Evolutionary conservation across 2,329 filamentous ascomycete genomes (phyloP).

Genomic region (Sarocladiaceae sp.): DNA sequence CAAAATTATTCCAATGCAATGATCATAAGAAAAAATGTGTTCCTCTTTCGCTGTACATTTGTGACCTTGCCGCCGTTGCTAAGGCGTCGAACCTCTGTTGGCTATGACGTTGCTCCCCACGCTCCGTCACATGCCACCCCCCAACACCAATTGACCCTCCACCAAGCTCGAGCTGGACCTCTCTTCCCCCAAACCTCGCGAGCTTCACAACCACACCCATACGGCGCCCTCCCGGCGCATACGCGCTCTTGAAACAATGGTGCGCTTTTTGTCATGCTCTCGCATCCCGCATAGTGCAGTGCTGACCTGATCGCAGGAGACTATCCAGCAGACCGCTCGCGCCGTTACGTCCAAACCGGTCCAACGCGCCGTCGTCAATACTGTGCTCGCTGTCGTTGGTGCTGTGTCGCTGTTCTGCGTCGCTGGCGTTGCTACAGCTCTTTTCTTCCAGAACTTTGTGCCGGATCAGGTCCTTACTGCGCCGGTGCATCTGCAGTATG

Average conservation of each 20-base stretch:
- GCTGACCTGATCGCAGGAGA: slow-evolving; percentile 22
- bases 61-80: too few species aligned
- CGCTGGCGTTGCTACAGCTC: slow-evolving; percentile 43
- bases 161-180: too few species aligned
- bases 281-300: background rate
- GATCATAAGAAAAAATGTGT: too few species aligned
- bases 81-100: too few species aligned
- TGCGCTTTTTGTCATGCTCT: slow-evolving; percentile 10
- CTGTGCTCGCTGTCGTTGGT: slow-evolving; percentile 37
- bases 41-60: too few species aligned
- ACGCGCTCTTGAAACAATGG: background rate
- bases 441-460: slow-evolving; percentile 54
- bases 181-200: slow-evolving; percentile 27
- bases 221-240: background rate
- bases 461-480: slow-evolving; percentile 49
- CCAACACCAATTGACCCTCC: slow-evolving; percentile 19
- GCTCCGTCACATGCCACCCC: slow-evolving; percentile 6
- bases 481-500: slow-evolving; percentile 55
- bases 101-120: slow-evolving; percentile 7
- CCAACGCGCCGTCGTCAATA: slow-evolving; percentile 45
- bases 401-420: slow-evolving; percentile 41
- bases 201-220: slow-evolving; percentile 15
- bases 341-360: slow-evolving; percentile 46
- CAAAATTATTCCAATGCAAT: background rate
- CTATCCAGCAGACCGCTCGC: slow-evolving; percentile 30